Evolutionary conservation across 2,329 filamentous ascomycete genomes (phyloP).

Genomic region (Sarocladiaceae sp.): DNA sequence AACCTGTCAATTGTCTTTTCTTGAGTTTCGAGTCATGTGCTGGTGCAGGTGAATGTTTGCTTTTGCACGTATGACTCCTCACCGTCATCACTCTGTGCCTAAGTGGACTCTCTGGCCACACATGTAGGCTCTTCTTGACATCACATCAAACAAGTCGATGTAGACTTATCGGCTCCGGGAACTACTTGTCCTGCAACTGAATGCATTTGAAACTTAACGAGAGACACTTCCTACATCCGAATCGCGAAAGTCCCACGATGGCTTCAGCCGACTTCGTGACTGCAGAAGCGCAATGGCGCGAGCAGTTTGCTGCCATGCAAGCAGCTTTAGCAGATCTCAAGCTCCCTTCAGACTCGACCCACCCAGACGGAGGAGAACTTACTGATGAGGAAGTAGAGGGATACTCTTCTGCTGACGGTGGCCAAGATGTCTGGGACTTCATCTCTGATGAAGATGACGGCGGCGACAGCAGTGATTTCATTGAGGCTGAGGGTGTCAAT

Average conservation of each 20-base stretch:
- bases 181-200: too few relatives aligned
- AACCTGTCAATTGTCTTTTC: too few relatives aligned
- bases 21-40: too few relatives aligned
- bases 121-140: background rate
- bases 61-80: slow-evolving; percentile 3
- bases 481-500: slow-evolving; percentile 36
- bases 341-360: slow-evolving; percentile 29
- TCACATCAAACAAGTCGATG: background rate
- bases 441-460: slow-evolving; percentile 72
- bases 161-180: too few relatives aligned
- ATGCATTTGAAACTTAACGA: background rate
- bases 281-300: slow-evolving; percentile 68
- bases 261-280: background rate
- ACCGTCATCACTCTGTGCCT: background rate
- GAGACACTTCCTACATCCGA: background rate
- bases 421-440: slow-evolving; percentile 89
- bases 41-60: too few relatives aligned
- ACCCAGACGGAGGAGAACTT: slow-evolving; percentile 38
- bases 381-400: slow-evolving; percentile 61
- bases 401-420: slow-evolving; percentile 54
- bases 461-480: slow-evolving; percentile 60
- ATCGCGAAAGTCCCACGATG: background rate
- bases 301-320: slow-evolving; percentile 82
- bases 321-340: slow-evolving; percentile 73
- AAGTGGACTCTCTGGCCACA: background rate